Percentiles rank a stretch among this genome's conserved stretches.
Conservation (phyloP, 352 stramenopile genomes). For the Phytophthora sp. region DNA sequence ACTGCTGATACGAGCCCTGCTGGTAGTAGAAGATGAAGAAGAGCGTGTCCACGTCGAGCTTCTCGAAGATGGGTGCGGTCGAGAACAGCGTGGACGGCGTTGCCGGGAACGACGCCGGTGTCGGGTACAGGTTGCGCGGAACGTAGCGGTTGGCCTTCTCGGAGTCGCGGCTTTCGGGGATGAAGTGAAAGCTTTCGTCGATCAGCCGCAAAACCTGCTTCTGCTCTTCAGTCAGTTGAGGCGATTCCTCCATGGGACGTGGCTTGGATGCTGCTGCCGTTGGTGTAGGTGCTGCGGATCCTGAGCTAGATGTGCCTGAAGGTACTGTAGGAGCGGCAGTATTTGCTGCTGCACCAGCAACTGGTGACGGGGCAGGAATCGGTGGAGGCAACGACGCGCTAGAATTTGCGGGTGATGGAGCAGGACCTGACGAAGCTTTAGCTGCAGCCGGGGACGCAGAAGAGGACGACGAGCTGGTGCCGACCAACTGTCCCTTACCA, state of each 20-base stretch:
- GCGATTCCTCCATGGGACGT: slow-evolving; percentile 43
- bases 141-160: slow-evolving; percentile 93
- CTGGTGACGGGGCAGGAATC: slow-evolving; percentile 29
- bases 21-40: slow-evolving; percentile 99
- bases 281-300: slow-evolving; percentile 23
- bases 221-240: slow-evolving; percentile 80
- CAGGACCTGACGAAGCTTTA: slow-evolving; percentile 24
- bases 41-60: slow-evolving; percentile 97
- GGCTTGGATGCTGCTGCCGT: slow-evolving; percentile 28
- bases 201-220: slow-evolving; percentile 81
- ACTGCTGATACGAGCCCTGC: slow-evolving; percentile 99
- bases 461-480: slow-evolving; percentile 40
- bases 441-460: slow-evolving; percentile 40
- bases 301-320: slow-evolving; percentile 17
- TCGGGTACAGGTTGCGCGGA: slow-evolving; percentile 95
- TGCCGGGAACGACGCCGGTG: slow-evolving; percentile 90
- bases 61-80: slow-evolving; percentile 96
- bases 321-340: slow-evolving; percentile 3
- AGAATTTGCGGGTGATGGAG: slow-evolving; percentile 29
- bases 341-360: slow-evolving; percentile 4
- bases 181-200: slow-evolving; percentile 92
- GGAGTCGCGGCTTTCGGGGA: slow-evolving; percentile 89
- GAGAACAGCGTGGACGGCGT: slow-evolving; percentile 93
- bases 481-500: slow-evolving; percentile 22
- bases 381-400: slow-evolving; percentile 37